These are phyloP conservation scores for Solanum arcanum DNA, from an alignment of 257 asterid species.

Conservation along the genomic window DNA sequence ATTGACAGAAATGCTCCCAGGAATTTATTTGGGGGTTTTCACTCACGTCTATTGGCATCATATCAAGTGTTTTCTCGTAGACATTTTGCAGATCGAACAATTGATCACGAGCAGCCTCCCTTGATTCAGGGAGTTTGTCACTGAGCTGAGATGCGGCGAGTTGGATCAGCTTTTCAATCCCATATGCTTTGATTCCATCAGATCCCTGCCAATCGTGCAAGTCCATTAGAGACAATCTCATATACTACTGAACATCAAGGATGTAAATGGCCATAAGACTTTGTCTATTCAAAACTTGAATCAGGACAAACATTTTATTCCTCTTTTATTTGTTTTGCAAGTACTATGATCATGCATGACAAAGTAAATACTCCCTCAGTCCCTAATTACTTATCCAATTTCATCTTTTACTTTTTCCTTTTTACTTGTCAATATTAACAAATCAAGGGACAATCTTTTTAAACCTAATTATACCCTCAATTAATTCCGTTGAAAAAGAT, in stretches of 20 bases:
- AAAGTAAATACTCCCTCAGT: neutral
- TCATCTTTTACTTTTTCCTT: too few species aligned
- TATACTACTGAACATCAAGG: neutral
- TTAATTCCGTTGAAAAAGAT: too few species aligned
- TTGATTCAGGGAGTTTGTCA: slow-evolving; percentile 85
- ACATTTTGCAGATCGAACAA: slow-evolving; percentile 54
- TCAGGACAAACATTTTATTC: neutral
- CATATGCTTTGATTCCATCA: slow-evolving; percentile 61
- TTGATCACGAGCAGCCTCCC: slow-evolving; percentile 74
- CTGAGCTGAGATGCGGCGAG: slow-evolving; percentile 73
- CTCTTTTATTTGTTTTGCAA: neutral
- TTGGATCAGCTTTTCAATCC: slow-evolving; percentile 74
- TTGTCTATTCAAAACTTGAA: neutral
- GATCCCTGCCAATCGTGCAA: slow-evolving; percentile 34
- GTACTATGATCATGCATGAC: neutral
- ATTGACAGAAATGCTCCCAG: slow-evolving; percentile 77
- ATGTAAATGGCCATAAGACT: neutral
- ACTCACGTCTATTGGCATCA: slow-evolving; percentile 8
- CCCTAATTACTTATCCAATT: too few species aligned
- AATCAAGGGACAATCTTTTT: too few species aligned
- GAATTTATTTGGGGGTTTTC: slow-evolving; percentile 26
- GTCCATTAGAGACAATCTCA: neutral
- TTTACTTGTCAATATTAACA: too few species aligned
- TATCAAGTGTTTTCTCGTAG: slow-evolving; percentile 29
- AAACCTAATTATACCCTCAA: too few species aligned